Percentiles rank a stretch among this genome's conserved stretches.
These are phyloP conservation scores for Neofusicoccum sp. DNA, from an alignment of 2,329 filamentous ascomycete genomes.

Conservation along the genomic window DNA sequence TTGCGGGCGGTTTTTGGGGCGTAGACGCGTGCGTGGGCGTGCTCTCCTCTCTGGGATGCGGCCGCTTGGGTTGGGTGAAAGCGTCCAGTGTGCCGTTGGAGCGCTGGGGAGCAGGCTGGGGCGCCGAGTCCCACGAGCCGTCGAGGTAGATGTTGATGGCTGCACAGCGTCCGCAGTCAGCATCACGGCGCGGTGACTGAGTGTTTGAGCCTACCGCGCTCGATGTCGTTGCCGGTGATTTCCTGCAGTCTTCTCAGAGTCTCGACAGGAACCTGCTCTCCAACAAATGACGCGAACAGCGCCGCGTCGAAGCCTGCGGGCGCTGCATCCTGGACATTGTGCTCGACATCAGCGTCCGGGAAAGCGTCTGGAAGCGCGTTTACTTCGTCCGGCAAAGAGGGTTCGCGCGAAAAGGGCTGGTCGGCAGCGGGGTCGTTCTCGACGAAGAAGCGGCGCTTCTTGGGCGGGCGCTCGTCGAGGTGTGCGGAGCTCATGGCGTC, in stretches of 20 bases:
- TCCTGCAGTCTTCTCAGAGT: slow-evolving; percentile 50
- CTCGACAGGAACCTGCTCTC: slow-evolving; percentile 46
- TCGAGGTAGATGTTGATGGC: slow-evolving; percentile 66
- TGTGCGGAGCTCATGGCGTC: slow-evolving; percentile 37
- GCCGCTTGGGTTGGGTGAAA: neutral
- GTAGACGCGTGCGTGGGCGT: slow-evolving; percentile 22
- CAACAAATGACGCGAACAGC: slow-evolving; percentile 59
- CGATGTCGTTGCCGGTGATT: slow-evolving; percentile 53
- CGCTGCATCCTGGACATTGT: slow-evolving; percentile 21
- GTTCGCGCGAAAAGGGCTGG: slow-evolving; percentile 22
- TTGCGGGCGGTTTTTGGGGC: slow-evolving; percentile 16
- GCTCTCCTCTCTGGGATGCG: slow-evolving; percentile 19
- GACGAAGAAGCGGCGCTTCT: slow-evolving; percentile 63
- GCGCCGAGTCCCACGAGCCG: slow-evolving; percentile 56
- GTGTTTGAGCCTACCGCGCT: slow-evolving; percentile 41
- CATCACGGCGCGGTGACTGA: neutral
- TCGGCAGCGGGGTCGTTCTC: slow-evolving; percentile 41
- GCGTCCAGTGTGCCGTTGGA: neutral
- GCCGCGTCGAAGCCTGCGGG: slow-evolving; percentile 52
- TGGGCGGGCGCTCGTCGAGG: slow-evolving; percentile 54
- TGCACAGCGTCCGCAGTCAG: slow-evolving; percentile 17
- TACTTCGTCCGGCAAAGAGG: slow-evolving; percentile 33
- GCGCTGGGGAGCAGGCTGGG: neutral
- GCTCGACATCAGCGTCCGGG: slow-evolving; percentile 5
- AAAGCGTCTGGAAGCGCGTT: slow-evolving; percentile 23